phyloP scores from a whole-genome alignment of 2,329 filamentous ascomycete species.

The Pseudonectria foliicola region DNA sequence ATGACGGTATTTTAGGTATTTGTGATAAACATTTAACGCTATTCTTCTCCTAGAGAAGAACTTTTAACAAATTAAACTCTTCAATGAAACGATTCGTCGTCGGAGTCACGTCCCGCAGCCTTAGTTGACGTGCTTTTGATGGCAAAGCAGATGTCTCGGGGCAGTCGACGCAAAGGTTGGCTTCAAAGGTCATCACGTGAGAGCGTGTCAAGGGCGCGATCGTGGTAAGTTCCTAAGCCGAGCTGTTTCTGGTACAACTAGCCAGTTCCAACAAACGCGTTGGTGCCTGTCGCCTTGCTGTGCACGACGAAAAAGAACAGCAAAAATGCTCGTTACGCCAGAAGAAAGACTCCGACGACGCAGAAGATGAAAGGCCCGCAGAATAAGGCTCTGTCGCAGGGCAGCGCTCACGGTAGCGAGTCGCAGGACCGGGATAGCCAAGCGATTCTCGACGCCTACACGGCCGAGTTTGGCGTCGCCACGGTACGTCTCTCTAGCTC shows the following conservation, averaged over 20 bases:
- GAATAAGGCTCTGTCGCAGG: conserved; percentile 21
- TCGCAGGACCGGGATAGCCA: conserved; percentile 36
- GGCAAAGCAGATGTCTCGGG: no score
- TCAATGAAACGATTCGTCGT: no score
- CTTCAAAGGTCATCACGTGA: conserved; percentile 19
- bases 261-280: neutral
- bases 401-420: conserved; percentile 29
- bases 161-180: no score
- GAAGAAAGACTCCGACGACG: conserved; percentile 8
- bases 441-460: conserved; percentile 31
- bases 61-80: no score
- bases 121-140: no score
- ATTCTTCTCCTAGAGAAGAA: no score
- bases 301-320: neutral
- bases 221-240: neutral
- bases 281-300: neutral
- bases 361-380: conserved; percentile 18
- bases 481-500: conserved; percentile 28
- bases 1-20: no score
- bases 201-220: conserved; percentile 19
- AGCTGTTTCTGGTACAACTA: no score
- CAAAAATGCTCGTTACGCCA: conserved; percentile 11
- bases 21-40: no score
- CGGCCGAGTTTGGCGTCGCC: conserved; percentile 31
- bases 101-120: no score